These are phyloP conservation scores for Colletotrichum echinochloae DNA, from an alignment of 2,329 filamentous ascomycete genomes.

Conservation along the genomic window DNA sequence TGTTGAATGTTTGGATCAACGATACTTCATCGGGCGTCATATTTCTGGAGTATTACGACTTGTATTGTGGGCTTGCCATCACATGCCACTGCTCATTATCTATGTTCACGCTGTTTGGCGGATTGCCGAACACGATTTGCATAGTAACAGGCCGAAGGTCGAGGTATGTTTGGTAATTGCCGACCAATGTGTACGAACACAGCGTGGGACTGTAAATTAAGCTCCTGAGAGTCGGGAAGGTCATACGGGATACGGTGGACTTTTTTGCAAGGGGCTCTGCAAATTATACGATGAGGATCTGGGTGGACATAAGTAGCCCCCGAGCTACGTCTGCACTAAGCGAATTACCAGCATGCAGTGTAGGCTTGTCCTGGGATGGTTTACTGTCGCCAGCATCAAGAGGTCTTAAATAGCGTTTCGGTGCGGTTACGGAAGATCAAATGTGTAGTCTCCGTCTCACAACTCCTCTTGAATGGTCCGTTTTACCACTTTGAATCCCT, in stretches of 20 bases:
- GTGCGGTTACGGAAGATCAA: constrained; percentile 11
- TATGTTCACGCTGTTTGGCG: not conserved
- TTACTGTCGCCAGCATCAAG: constrained; percentile 9
- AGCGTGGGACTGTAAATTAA: too few species aligned
- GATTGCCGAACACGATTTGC: not conserved
- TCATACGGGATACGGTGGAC: not conserved
- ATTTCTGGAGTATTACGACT: constrained; percentile 4
- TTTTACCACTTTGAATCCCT: constrained; percentile 66
- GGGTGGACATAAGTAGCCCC: not conserved
- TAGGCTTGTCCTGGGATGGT: too few species aligned
- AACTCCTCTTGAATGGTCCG: constrained; percentile 65
- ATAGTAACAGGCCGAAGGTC: constrained; percentile 46
- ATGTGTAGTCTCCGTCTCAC: constrained; percentile 36
- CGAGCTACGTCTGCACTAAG: not conserved
- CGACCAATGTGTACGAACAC: too few species aligned
- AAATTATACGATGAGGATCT: not conserved
- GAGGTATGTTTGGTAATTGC: constrained; percentile 43
- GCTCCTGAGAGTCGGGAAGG: not conserved
- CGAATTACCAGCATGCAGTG: too few species aligned
- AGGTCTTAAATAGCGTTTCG: constrained; percentile 22
- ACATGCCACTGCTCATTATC: constrained; percentile 9
- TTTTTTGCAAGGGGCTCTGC: not conserved
- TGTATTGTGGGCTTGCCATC: not conserved
- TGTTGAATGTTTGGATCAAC: not conserved
- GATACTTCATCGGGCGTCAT: not conserved